These are phyloP conservation scores for Colletotrichum sp. DNA, from an alignment of 2,329 filamentous ascomycete species.

Conservation along the genomic window DNA sequence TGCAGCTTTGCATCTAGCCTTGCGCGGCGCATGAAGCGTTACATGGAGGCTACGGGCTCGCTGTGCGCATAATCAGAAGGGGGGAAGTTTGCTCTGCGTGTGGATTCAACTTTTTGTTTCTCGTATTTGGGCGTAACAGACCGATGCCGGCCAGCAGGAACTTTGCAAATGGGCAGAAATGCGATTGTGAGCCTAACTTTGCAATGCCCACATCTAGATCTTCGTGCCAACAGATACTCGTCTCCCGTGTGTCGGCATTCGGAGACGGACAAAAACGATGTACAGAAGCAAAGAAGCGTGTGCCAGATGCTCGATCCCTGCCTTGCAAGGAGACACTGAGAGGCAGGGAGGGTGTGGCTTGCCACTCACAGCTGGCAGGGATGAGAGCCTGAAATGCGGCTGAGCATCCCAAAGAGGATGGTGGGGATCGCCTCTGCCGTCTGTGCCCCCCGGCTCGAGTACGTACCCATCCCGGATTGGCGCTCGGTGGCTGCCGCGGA, in stretches of 20 bases:
- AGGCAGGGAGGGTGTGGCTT: conserved; percentile 8
- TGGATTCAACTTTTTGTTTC: neutral
- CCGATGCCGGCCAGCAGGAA: neutral
- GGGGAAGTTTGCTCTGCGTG: neutral
- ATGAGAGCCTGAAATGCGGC: conserved; percentile 7
- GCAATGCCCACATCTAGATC: neutral
- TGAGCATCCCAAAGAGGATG: conserved; percentile 7
- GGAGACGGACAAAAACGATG: neutral
- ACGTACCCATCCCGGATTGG: neutral
- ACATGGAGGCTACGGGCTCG: neutral
- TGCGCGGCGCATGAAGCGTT: neutral
- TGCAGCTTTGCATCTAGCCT: neutral
- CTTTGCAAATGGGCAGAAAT: neutral
- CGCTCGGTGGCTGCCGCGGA: neutral
- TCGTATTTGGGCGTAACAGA: neutral
- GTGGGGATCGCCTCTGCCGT: conserved; percentile 1
- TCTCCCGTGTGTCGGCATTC: neutral
- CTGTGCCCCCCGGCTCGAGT: neutral
- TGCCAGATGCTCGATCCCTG: neutral
- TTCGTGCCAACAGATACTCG: neutral
- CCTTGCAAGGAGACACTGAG: neutral
- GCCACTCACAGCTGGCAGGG: conserved; percentile 1
- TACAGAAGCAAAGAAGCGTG: neutral
- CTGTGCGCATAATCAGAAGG: neutral
- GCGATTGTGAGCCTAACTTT: neutral